Base-by-base conservation (phyloP, 768 basidiomycete genomes). In the Leccinum variicolor region DNA sequence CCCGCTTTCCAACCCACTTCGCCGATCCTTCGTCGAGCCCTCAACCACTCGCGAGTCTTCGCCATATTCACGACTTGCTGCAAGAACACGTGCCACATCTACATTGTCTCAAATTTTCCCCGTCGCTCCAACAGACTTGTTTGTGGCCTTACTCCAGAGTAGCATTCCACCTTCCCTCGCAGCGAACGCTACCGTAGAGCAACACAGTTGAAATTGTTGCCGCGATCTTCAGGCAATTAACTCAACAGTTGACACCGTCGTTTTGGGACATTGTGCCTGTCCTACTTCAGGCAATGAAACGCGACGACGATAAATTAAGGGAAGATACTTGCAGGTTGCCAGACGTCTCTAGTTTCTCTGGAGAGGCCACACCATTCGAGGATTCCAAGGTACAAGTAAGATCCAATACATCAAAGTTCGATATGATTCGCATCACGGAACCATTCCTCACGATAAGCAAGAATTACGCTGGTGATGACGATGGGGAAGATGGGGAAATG, bases 81-180 rank as follows among this genome's bases (percentile, higher is more conserved):
- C 98, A 53, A 85, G 95, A 52, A 98, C 98, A 77, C 88, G 94
- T 52, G 90, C 93, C 3, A 94, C 97, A 57, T 77, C 86, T 34
- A 92, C 94, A 0, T 72, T 94, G 41, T 89, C 92, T 0, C 90
- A 93, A 62, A 89, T 94, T 69, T 80, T 94, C 39, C 89, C 87
- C 14, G 83, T 84, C 43, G 87, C 88, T 8, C 84, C 82, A 41
- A 77, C 84, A 4, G 76, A 79, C 3, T 72, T 90, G 10, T 89
- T 91, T 68, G 69, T 77, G 2, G 73, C 80, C n/a, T 74, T 93
- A 33, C 74, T 94, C 47, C 75, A 77, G 52, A 74, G 75, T 3
- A 79, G 82, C 31, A 79, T 93, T 0, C 75, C 84, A 29, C 85
- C 87, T 15, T 84, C 79, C 66, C 81, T 88, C 19, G 72, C 70